phyloP scores from a whole-genome alignment of 1,139 yeast species.

The Debaryomyces psychrophilus region DNA sequence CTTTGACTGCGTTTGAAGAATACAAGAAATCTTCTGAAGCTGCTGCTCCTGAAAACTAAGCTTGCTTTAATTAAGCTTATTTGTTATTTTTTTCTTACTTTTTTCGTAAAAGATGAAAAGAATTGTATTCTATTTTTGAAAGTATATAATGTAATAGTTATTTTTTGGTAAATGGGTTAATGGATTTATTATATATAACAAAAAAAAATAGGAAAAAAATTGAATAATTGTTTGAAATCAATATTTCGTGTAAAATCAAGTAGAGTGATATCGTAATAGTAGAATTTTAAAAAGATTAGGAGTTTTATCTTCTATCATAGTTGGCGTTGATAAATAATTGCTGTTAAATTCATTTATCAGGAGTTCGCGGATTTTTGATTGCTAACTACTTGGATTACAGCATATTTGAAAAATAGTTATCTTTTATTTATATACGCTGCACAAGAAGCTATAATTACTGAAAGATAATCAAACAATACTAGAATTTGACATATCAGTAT shows the following conservation, averaged over 20 bases:
- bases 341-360: neutral
- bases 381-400: neutral
- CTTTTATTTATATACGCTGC: neutral
- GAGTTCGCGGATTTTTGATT: conserved; percentile 6
- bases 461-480: neutral
- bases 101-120: conserved; percentile 12
- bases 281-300: neutral
- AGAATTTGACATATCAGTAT: conserved; percentile 3
- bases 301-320: neutral
- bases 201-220: conserved; percentile 28
- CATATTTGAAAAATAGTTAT: conserved; percentile 4
- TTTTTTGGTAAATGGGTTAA: conserved; percentile 33
- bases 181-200: conserved; percentile 34
- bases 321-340: neutral
- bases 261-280: neutral
- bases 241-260: neutral
- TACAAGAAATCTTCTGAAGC: conserved; percentile 60
- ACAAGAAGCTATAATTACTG: neutral
- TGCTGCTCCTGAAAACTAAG: conserved; percentile 27
- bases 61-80: conserved; percentile 15
- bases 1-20: conserved; percentile 89
- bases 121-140: conserved; percentile 24
- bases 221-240: conserved; percentile 13
- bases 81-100: conserved; percentile 12
- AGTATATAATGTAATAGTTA: conserved; percentile 31